phyloP scores from a whole-genome alignment of 148 eudicot genomes.

The Chenopodium suecicum region DNA sequence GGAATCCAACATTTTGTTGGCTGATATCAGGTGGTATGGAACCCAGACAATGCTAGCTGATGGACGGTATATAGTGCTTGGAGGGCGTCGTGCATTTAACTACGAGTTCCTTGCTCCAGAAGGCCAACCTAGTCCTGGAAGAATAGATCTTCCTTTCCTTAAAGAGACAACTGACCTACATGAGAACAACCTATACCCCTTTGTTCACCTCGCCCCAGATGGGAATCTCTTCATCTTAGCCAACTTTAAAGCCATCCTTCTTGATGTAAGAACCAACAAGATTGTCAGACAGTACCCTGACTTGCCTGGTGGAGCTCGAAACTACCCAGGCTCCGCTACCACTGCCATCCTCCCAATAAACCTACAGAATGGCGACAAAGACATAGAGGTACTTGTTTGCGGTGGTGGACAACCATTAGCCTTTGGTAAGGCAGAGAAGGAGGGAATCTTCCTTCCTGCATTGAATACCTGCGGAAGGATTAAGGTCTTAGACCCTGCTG shows the following conservation, averaged over 20 bases:
- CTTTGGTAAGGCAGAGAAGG: constrained; percentile 31
- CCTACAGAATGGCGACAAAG: constrained; percentile 17
- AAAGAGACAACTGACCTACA: constrained; percentile 42
- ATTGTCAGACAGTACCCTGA: constrained; percentile 47
- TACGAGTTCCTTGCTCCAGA: constrained; percentile 57
- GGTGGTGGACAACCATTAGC: constrained; percentile 52
- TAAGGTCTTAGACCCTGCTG: constrained; percentile 15
- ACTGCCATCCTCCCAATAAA: constrained; percentile 65
- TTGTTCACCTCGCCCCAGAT: constrained; percentile 65
- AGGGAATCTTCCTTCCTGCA: constrained; percentile 40
- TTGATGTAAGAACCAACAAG: constrained; percentile 40
- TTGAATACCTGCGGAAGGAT: constrained; percentile 58
- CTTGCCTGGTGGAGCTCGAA: constrained; percentile 69
- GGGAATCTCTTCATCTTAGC: constrained; percentile 76
- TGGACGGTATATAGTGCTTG: constrained; percentile 51
- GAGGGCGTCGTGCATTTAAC: constrained; percentile 61
- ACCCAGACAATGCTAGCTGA: constrained; percentile 55
- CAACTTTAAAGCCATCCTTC: constrained; percentile 48
- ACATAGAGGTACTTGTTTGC: constrained; percentile 56
- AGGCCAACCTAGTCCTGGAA: constrained; percentile 24
- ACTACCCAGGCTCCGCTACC: constrained; percentile 78
- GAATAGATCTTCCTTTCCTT: constrained; percentile 45
- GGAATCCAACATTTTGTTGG: constrained; percentile 33
- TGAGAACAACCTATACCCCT: constrained; percentile 91
- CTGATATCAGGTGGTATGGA: constrained; percentile 56